Evolutionary conservation across 2,329 filamentous ascomycete genomes (phyloP).

Genomic region (Colletotrichum salicis): DNA sequence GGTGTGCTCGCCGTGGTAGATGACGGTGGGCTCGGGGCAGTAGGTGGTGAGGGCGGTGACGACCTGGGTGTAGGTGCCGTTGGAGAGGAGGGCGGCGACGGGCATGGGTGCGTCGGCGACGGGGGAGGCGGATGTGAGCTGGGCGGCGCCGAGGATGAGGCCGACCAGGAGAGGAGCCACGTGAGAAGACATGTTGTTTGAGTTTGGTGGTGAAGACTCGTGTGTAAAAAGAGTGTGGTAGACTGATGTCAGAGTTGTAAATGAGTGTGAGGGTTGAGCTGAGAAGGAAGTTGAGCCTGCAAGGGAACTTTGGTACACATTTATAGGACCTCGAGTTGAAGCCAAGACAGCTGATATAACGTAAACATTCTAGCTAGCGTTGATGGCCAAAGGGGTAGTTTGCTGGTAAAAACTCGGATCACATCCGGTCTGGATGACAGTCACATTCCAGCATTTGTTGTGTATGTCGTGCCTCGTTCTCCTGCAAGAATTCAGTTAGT

Average conservation of each 20-base stretch:
- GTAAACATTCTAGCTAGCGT: not conserved
- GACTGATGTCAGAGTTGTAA: not conserved
- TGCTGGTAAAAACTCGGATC: not conserved
- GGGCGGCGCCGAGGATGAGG: not conserved
- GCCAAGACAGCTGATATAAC: not conserved
- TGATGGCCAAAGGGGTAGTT: not conserved
- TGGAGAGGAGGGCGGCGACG: not conserved
- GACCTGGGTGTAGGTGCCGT: not conserved
- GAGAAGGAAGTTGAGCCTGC: not conserved
- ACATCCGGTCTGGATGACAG: not conserved
- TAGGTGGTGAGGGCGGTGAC: conserved; percentile 51
- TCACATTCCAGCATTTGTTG: not conserved
- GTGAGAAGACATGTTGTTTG: not conserved
- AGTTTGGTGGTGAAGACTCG: not conserved
- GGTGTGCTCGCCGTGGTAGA: conserved; percentile 47
- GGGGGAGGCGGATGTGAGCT: not conserved
- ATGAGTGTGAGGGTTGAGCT: not conserved
- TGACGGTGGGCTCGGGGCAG: conserved; percentile 57
- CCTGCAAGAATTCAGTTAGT: not conserved
- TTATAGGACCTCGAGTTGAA: not conserved
- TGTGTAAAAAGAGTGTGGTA: not conserved
- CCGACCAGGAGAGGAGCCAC: not conserved
- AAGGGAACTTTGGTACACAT: not conserved
- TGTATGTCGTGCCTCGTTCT: not conserved
- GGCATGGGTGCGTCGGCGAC: not conserved